phyloP scores from a whole-genome alignment of 768 basidiomycete genomes.

The Phanerodontia chrysosporium region DNA sequence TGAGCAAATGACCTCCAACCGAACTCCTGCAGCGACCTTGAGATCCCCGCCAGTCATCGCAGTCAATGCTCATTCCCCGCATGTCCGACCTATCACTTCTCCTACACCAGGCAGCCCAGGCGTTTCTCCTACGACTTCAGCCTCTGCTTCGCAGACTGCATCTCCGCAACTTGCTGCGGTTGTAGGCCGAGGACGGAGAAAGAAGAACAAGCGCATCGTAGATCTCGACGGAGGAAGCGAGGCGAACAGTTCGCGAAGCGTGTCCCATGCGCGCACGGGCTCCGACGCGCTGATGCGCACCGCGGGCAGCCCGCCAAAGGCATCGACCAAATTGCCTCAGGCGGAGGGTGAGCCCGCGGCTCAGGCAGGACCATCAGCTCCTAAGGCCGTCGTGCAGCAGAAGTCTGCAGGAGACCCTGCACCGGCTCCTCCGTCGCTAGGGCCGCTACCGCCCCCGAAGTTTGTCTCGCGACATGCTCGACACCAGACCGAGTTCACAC shows the following conservation, averaged over 20 bases:
- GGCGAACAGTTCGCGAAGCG: constrained; percentile 18
- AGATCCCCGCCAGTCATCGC: not conserved
- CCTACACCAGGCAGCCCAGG: constrained; percentile 23
- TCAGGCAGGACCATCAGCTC: not conserved
- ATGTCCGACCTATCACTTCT: constrained; percentile 52
- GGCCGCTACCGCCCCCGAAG: constrained; percentile 18
- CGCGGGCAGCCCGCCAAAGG: constrained; percentile 17
- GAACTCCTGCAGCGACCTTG: constrained; percentile 34
- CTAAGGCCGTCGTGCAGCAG: not conserved
- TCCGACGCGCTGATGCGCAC: constrained; percentile 2
- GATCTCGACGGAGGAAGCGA: constrained; percentile 60
- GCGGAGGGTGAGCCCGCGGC: not conserved
- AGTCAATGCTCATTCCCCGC: constrained; percentile 40
- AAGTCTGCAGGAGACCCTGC: not conserved
- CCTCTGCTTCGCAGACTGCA: constrained; percentile 36
- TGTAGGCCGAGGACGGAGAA: constrained; percentile 45
- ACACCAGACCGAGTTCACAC: constrained; percentile 44
- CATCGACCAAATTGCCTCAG: not conserved
- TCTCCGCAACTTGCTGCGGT: constrained; percentile 43
- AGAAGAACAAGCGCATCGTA: constrained; percentile 74
- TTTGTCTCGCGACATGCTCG: constrained; percentile 38
- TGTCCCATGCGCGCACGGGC: constrained; percentile 15
- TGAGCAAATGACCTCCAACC: constrained; percentile 48
- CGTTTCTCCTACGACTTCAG: constrained; percentile 27
- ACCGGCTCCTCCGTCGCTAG: constrained; percentile 17